These are phyloP conservation scores for Cymbidium sinense DNA, from an alignment of 106 monocot species.

Conservation along the genomic window DNA sequence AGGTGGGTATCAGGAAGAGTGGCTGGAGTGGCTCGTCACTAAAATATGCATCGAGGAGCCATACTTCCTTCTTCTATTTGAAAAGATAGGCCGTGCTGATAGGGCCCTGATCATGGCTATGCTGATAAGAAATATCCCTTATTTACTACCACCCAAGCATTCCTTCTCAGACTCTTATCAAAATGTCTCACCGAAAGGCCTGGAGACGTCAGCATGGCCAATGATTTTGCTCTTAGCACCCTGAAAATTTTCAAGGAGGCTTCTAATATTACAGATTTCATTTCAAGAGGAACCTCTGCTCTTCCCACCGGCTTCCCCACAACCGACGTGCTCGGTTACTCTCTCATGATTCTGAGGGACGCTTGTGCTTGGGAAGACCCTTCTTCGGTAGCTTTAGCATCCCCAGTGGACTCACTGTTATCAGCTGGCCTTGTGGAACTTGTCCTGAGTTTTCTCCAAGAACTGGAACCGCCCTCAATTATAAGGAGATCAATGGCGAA, in stretches of 20 bases:
- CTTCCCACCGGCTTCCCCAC: slow-evolving; percentile 58
- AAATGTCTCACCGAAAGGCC: slow-evolving; percentile 44
- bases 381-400: not conserved
- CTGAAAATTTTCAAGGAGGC: slow-evolving; percentile 41
- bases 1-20: slow-evolving; percentile 69
- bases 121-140: slow-evolving; percentile 17
- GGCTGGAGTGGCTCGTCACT: slow-evolving; percentile 64
- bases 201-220: slow-evolving; percentile 32
- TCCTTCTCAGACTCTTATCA: slow-evolving; percentile 52
- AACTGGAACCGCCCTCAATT: slow-evolving; percentile 64
- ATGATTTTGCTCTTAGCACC: slow-evolving; percentile 35
- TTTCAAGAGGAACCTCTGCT: slow-evolving; percentile 24
- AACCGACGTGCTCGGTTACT: slow-evolving; percentile 66
- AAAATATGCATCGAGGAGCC: slow-evolving; percentile 66
- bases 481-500: slow-evolving; percentile 38
- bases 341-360: slow-evolving; percentile 64
- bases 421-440: slow-evolving; percentile 37
- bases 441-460: slow-evolving; percentile 44
- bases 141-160: slow-evolving; percentile 38
- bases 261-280: slow-evolving; percentile 38
- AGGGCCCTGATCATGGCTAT: not conserved
- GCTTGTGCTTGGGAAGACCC: slow-evolving; percentile 58
- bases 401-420: slow-evolving; percentile 32
- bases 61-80: slow-evolving; percentile 37
- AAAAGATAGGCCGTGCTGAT: slow-evolving; percentile 18